Evolutionary conservation across 345 rosid genomes (phyloP), one percentile per base, ranked within the genome.

Genomic region (Linum trigynum): DNA sequence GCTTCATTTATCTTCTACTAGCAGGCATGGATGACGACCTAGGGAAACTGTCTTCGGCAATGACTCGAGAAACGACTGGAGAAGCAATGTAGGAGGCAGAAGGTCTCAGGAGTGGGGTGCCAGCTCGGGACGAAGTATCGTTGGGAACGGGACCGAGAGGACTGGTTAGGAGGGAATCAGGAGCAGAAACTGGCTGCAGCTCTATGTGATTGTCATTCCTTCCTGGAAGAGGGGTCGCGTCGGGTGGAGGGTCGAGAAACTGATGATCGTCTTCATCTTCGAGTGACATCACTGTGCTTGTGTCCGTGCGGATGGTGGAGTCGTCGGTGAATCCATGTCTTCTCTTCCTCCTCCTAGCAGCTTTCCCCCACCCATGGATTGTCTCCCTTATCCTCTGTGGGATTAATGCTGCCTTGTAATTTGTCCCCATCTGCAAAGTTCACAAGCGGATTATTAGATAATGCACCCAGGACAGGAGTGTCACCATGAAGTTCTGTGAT

Each of bases 311-410:
- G 51, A 90, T 66, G 39, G 94, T 88, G 55, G 95, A 79, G 75
- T 83, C 83, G 67, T 91, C 92, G 0, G 71, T 40, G 69, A 53
- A 76, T 0, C 91, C 85, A 61, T 85, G 87, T 75, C 85, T 82
- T 74, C 92, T 85, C 79, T 76, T 92, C 71, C 77, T 87, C 59
- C 73, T 81, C 78, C 79, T 85, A 61, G 81, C 97, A 75, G 97
- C 73, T 72, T 89, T 92, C 42, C 97, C 82, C 97, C 98, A 92
- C 65, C 96, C 86, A 63, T 87, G 98, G 39, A 92, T 94, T 1
- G 98, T 90, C 40, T 88, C 94, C 69, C 98, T 80, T 11, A 92
- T 96, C 8, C 86, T 87, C 74, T 90, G 96, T 0, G 96, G 74
- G 39, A 90, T 94, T 68, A 90, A 69, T 11, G 96, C 87, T 76